These are phyloP conservation scores for Zoysia pacifica DNA, from an alignment of 176 grass and related monocot genomes.

Conservation along the genomic window DNA sequence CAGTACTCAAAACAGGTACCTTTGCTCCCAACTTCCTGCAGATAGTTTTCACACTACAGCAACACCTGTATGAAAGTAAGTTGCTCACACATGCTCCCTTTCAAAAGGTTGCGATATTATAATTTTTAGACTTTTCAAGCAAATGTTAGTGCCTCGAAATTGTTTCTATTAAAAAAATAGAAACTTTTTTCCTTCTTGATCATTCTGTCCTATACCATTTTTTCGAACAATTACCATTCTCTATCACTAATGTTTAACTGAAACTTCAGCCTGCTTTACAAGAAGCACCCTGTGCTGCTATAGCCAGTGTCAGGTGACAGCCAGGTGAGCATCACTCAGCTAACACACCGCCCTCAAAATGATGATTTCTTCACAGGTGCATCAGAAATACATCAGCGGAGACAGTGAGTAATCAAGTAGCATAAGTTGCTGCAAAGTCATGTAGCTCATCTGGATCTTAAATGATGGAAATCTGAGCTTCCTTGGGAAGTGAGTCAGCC, in stretches of 20 bases:
- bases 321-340: not conserved
- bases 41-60: not conserved
- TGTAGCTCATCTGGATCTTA: slow-evolving; percentile 46
- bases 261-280: slow-evolving; percentile 6
- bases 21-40: not conserved
- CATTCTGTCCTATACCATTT: not conserved
- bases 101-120: not conserved
- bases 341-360: not conserved
- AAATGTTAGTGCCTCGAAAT: slow-evolving; percentile 8
- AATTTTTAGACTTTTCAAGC: slow-evolving; percentile 6
- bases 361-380: not conserved
- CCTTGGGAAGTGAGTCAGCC: slow-evolving; percentile 48
- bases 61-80: not conserved
- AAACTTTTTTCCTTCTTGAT: not conserved
- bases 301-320: not conserved
- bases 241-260: slow-evolving; percentile 6
- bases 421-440: slow-evolving; percentile 51
- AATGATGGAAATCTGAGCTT: slow-evolving; percentile 46
- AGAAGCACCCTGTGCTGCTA: not conserved
- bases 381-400: not conserved
- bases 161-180: not conserved
- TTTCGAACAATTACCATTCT: not conserved
- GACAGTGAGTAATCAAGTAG: slow-evolving; percentile 30
- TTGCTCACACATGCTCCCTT: not conserved
- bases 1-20: too few species aligned